phyloP scores from a whole-genome alignment of 345 rosid species.

The Tarenaya hassleriana region DNA sequence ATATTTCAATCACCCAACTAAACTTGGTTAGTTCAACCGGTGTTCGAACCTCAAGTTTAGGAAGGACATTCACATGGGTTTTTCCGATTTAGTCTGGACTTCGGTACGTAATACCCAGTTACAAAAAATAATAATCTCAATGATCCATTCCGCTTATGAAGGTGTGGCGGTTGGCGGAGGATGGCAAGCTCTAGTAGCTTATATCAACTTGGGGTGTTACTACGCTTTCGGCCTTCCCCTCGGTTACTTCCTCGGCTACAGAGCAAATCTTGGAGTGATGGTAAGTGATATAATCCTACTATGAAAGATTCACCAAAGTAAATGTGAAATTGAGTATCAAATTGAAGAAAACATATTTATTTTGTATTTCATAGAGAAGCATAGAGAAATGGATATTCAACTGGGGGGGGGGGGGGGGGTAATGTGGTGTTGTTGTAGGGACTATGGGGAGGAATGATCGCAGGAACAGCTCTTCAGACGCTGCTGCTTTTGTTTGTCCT shows the following conservation, averaged over 20 bases:
- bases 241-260: constrained; percentile 67
- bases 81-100: too few relatives aligned
- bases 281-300: constrained; percentile 26
- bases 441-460: constrained; percentile 78
- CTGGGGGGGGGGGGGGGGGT: too few relatives aligned
- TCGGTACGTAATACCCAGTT: too few relatives aligned
- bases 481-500: constrained; percentile 44
- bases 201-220: constrained; percentile 63
- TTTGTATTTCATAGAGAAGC: too few relatives aligned
- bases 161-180: constrained; percentile 91
- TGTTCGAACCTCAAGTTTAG: too few relatives aligned
- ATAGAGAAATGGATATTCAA: too few relatives aligned
- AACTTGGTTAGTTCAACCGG: too few relatives aligned
- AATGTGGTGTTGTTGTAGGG: constrained; percentile 48
- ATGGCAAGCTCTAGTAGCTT: constrained; percentile 85
- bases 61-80: too few relatives aligned
- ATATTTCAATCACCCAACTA: too few relatives aligned
- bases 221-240: constrained; percentile 72
- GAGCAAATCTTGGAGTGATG: constrained; percentile 51
- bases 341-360: not conserved
- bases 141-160: constrained; percentile 15
- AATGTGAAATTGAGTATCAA: not conserved
- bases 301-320: not conserved
- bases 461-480: constrained; percentile 69
- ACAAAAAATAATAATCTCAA: not conserved